A percentile compares a stretch with the other conserved stretches of the same genome.
phyloP scores from a whole-genome alignment of 371 early-diverging fungal genomes.

The Chytridium lagenaria region DNA sequence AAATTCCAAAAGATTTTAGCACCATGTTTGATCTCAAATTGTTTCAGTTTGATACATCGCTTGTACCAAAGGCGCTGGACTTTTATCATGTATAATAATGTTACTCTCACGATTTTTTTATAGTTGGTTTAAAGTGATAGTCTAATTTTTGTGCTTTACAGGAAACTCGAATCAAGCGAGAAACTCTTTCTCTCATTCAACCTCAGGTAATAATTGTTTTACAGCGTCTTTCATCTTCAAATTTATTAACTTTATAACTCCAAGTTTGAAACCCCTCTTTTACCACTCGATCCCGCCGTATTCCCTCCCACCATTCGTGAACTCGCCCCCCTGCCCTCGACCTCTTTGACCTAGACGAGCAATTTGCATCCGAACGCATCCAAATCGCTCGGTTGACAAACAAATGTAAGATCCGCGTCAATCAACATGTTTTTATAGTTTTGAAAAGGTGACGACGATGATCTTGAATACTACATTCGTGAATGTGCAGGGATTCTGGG shows the following conservation, averaged over 20 bases:
- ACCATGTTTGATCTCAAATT: constrained; percentile 56
- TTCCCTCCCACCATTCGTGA: constrained; percentile 60
- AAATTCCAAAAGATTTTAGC: constrained; percentile 61
- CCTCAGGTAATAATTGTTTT: constrained; percentile 51
- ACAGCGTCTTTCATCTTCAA: background rate
- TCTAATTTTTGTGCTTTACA: constrained; percentile 9
- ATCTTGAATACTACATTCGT: constrained; percentile 63
- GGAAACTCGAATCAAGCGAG: constrained; percentile 55
- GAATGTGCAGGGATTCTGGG: constrained; percentile 62
- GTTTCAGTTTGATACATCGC: constrained; percentile 56
- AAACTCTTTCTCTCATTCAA: constrained; percentile 60
- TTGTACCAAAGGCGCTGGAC: constrained; percentile 53
- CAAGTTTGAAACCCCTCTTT: constrained; percentile 66
- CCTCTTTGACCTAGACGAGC: constrained; percentile 65
- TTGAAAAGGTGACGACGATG: constrained; percentile 56
- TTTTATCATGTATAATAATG: constrained; percentile 51
- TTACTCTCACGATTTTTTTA: too few relatives aligned
- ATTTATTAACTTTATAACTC: background rate
- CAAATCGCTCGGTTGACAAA: constrained; percentile 60
- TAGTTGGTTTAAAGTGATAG: background rate
- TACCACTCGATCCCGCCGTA: constrained; percentile 60
- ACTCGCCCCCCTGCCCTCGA: constrained; percentile 63
- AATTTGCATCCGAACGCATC: constrained; percentile 55
- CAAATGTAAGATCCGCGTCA: constrained; percentile 59
- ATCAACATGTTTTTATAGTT: background rate